A percentile compares a stretch with the other conserved stretches of the same genome.
Evolutionary conservation across 2,329 filamentous ascomycete species (phyloP).

Genomic region (Leptographium procerum): DNA sequence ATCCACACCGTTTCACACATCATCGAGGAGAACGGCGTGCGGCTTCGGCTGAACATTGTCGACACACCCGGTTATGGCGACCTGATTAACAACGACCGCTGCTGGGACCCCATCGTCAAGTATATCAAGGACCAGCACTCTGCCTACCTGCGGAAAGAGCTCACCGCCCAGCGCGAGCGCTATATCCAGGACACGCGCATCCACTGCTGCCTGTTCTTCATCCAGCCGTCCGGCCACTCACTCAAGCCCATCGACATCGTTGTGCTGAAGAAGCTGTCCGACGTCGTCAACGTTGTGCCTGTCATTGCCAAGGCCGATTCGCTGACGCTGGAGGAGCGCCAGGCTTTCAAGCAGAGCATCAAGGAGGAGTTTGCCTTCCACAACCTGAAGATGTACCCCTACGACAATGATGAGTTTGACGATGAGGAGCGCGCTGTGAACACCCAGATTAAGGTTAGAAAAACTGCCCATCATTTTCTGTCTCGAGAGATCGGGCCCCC

Average conservation of each 20-base stretch:
- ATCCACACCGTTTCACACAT: conserved; percentile 97
- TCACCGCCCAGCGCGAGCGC: conserved; percentile 95
- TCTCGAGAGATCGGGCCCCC: neutral
- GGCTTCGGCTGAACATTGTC: conserved; percentile 94
- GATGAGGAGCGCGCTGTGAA: conserved; percentile 92
- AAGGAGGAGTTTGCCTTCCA: conserved; percentile 99
- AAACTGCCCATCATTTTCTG: neutral
- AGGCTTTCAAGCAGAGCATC: conserved; percentile 96
- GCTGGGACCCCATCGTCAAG: conserved; percentile 99
- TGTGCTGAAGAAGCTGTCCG: conserved; percentile 97
- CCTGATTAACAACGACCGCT: conserved; percentile 99
- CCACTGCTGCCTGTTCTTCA: conserved; percentile 99
- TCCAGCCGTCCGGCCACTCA: conserved; percentile 94
- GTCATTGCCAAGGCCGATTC: conserved; percentile 98
- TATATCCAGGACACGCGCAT: conserved; percentile 99
- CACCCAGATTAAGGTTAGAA: conserved; percentile 82
- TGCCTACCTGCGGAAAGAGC: conserved; percentile 96
- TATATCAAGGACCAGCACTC: conserved; percentile 99
- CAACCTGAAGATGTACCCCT: conserved; percentile 99
- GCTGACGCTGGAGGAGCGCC: conserved; percentile 87
- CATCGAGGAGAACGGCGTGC: conserved; percentile 98
- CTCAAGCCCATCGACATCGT: conserved; percentile 99
- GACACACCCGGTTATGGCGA: conserved; percentile 98
- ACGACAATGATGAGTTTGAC: conserved; percentile 98
- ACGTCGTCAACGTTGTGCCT: conserved; percentile 97